Conservation (phyloP, 192 early-diverging fungal genomes). For the Backusella circina region DNA sequence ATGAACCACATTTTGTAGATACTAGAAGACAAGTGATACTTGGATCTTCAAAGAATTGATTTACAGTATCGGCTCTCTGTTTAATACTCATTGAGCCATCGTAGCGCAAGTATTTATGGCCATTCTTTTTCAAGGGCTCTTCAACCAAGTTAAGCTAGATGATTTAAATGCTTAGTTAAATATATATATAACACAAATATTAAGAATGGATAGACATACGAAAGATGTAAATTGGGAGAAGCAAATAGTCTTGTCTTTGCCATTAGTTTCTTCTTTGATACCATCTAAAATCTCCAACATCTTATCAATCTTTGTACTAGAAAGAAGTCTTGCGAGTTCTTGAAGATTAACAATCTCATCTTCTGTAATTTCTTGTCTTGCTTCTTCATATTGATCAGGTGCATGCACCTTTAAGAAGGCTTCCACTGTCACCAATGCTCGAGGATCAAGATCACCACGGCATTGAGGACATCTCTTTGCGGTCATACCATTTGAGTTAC, state of each 20-base stretch:
- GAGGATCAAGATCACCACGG: not conserved
- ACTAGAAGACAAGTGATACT: slow-evolving; percentile 50
- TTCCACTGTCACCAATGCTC: not conserved
- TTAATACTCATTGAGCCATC: slow-evolving; percentile 43
- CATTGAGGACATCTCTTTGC: slow-evolving; percentile 22
- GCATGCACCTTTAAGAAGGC: slow-evolving; percentile 9
- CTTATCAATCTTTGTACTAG: slow-evolving; percentile 43
- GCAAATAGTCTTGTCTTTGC: slow-evolving; percentile 48
- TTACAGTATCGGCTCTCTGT: slow-evolving; percentile 36
- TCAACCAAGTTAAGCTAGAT: slow-evolving; percentile 42
- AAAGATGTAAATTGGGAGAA: slow-evolving; percentile 54
- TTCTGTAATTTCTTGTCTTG: not conserved
- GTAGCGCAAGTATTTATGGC: slow-evolving; percentile 35
- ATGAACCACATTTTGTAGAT: slow-evolving; percentile 64
- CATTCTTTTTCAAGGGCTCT: slow-evolving; percentile 23
- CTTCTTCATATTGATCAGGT: slow-evolving; percentile 3
- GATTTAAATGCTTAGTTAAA: not conserved
- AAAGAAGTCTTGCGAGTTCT: not conserved
- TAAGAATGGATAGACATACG: not conserved
- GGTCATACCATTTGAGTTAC: not conserved
- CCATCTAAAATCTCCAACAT: slow-evolving; percentile 36
- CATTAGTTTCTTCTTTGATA: slow-evolving; percentile 9
- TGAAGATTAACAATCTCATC: not conserved
- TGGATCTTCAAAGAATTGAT: slow-evolving; percentile 38
- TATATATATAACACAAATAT: not conserved